Base-by-base conservation (phyloP, 164 flowering plant genomes). In the Hamamelis virginiana region DNA sequence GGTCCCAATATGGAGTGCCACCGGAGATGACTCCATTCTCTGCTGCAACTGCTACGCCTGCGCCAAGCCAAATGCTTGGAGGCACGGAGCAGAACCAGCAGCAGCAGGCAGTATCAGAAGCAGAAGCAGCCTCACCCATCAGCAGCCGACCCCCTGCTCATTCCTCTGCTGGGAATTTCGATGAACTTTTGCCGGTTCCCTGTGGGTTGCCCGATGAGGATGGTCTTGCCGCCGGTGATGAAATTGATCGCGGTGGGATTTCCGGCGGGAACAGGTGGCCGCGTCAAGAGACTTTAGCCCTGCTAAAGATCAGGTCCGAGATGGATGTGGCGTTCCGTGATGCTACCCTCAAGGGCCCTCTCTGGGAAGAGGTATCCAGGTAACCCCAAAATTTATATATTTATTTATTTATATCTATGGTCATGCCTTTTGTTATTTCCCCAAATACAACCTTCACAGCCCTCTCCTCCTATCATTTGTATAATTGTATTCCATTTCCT, bases 111-210 rank as follows among this genome's bases (percentile, higher is more conserved):
- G 11, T 62, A 62, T 21, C 74, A 75, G 56, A 63, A 47, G 82
- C 65, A 15, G 82, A 79, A 66, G 77, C 69, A 4, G 82, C 82
- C 8, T 79, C 82, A 5, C 82, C 82, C 3, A 75, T 79, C 26
- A 83, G 84, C 56, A 77, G 84, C 66, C 73, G 86, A 12, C 89
- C 89, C 1, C 89, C 87, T 3, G 78, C 84, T 1, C 6, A 45
- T 15, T 18, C 77, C 6, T 33, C 41, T 33, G 65, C 75, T 8
- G 75, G 71, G 22, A 72, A 69, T 70, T 72, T 79, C 22, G 84
- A 85, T 2, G 83, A 87, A 53, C 62, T 82, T 62, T 74, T 71
- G 67, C 71, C 78, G 27, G 76, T 19, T 1, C 66, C 67, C 1
- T 76, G 51, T 21, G 74, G n/a, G n/a, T n/a, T n/a, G n/a, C n/a